A percentile compares a stretch with the other conserved stretches of the same genome.
Conservation (phyloP, 2,329 filamentous ascomycete genomes). For the Ceratocystis variospora region DNA sequence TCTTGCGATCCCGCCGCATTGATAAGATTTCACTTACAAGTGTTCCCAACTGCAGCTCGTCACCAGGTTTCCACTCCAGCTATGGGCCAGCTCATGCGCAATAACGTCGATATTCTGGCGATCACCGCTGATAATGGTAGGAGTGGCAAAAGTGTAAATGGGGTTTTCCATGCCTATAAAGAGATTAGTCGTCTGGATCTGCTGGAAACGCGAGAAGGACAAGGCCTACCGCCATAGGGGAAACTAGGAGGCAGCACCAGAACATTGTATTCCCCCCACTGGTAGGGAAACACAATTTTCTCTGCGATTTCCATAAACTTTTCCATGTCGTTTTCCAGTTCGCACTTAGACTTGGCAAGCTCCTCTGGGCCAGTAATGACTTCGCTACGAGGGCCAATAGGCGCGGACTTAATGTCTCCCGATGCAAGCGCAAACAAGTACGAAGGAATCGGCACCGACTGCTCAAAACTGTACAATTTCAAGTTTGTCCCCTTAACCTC, state of each 20-base stretch:
- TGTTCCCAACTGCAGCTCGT: constrained; percentile 71
- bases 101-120: constrained; percentile 91
- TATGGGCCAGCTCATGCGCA: constrained; percentile 64
- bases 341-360: constrained; percentile 71
- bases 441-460: constrained; percentile 81
- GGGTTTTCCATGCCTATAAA: constrained; percentile 70
- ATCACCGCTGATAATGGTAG: constrained; percentile 82
- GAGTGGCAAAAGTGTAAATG: constrained; percentile 87
- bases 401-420: constrained; percentile 72
- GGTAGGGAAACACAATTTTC: constrained; percentile 68
- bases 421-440: constrained; percentile 89
- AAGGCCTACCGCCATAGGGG: constrained; percentile 58
- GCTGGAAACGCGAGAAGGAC: background rate
- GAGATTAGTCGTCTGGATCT: constrained; percentile 19
- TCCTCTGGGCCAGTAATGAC: constrained; percentile 84
- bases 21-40: constrained; percentile 36
- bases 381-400: constrained; percentile 70
- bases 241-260: constrained; percentile 81
- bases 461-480: constrained; percentile 71
- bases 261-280: constrained; percentile 92
- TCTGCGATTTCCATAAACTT: constrained; percentile 83
- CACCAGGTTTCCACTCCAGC: constrained; percentile 82
- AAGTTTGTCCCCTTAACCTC: constrained; percentile 37
- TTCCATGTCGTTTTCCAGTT: constrained; percentile 82
- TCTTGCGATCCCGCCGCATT: background rate